Evolutionary conservation across 148 eudicot species (phyloP), one percentile per base, ranked within the genome.

Genomic region (Heliamphora exappendiculata): DNA sequence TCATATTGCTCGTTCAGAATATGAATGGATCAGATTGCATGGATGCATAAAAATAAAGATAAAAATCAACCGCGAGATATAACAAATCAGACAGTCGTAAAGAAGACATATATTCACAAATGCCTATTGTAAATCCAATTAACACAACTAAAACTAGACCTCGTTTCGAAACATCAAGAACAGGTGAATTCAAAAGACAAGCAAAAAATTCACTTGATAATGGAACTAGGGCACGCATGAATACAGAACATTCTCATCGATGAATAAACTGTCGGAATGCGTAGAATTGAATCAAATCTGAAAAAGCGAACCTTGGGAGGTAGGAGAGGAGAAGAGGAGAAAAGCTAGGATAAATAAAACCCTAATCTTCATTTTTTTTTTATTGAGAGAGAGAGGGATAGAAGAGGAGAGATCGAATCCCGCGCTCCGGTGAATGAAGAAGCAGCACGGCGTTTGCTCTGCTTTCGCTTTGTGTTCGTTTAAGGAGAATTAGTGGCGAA

Each of bases 261-360:
- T 12, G 13, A 5, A 44, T 1, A 67, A 2, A 6, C 17, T 3
- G 77, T 74, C 81, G 39, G 68, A 67, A 26, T 51, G 34, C 20
- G 62, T 24, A 0, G 55, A 69, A 39, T 31, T 54, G 13, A 12
- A 49, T 60, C 50, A 44, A 33, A 51, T 67, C 64, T 55, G 71
- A n/a, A 83, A 60, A 71, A 44, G 28, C 70, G 31, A 71, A 93
- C 98, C 98, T 78, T 93, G 94, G 50, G 89, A 87, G 36, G 87
- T 82, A 5, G 91, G 88, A 54, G 94, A 84, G 4, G 91, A 90
- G 45, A 91, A 71, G 41, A 91, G 85, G 67, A 93, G 88, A 26
- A 93, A 78, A 50, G 94, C 77, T 79, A 93, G 80, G 75, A 81
- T 17, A 41, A 79, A 79, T 66, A 85, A 85, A 82, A 86, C 85